These are phyloP conservation scores for Marasmius fiardii DNA, from an alignment of 1,284 basidiomycete genomes.

Conservation along the genomic window DNA sequence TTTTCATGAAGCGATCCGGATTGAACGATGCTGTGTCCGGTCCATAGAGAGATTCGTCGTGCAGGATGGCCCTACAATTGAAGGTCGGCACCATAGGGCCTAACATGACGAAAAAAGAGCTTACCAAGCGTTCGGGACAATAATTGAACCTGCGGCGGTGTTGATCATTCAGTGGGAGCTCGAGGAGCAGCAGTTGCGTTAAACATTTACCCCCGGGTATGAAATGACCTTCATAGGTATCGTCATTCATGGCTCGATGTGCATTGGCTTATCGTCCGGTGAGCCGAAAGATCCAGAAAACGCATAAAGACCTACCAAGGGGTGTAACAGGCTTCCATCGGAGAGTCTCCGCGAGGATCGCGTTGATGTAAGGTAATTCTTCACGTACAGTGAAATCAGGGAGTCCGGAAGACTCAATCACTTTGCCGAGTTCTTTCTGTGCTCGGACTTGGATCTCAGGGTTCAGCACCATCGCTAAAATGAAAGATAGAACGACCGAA, in stretches of 20 bases:
- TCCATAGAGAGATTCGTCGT: slow-evolving; percentile 43
- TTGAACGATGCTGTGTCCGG: slow-evolving; percentile 16
- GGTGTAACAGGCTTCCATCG: slow-evolving; percentile 2
- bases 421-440: not conserved
- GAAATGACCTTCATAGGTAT: slow-evolving; percentile 12
- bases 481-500: not conserved
- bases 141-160: not conserved
- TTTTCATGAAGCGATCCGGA: slow-evolving; percentile 34
- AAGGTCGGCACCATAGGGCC: not conserved
- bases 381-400: slow-evolving; percentile 1
- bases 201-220: slow-evolving; percentile 9
- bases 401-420: not conserved
- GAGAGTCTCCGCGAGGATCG: not conserved
- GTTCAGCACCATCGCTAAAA: slow-evolving; percentile 1
- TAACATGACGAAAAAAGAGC: not conserved
- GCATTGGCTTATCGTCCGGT: not conserved
- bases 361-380: slow-evolving; percentile 4
- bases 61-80: slow-evolving; percentile 14
- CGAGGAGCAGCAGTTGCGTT: not conserved
- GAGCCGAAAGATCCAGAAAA: not conserved
- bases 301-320: not conserved
- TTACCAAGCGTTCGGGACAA: slow-evolving; percentile 6
- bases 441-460: not conserved
- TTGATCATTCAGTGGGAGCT: too few relatives aligned
- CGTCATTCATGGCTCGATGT: slow-evolving; percentile 10